Evolutionary conservation across 1,139 yeast genomes (phyloP).

Genomic region (Protomyces macrosporus): DNA sequence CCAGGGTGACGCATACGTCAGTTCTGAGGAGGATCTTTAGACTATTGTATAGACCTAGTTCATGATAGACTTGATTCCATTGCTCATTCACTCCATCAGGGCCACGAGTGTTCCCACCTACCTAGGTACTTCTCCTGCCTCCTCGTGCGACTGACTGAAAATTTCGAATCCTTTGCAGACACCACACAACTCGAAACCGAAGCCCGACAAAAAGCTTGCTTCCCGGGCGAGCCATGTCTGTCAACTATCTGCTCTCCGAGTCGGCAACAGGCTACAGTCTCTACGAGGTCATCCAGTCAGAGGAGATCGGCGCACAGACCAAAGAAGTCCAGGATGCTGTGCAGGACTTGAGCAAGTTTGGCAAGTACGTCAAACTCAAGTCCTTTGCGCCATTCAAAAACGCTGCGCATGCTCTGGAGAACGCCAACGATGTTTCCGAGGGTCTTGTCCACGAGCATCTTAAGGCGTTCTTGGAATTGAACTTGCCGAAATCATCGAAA

Average conservation of each 20-base stretch:
- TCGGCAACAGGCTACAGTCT: conserved; percentile 98
- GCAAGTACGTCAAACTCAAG: conserved; percentile 87
- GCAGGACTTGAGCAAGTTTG: conserved; percentile 78
- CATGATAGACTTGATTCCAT: too few species aligned
- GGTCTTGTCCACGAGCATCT: conserved; percentile 91
- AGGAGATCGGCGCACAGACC: conserved; percentile 83
- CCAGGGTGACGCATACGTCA: conserved; percentile 91
- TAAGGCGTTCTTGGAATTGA: conserved; percentile 81
- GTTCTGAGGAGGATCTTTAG: conserved; percentile 71
- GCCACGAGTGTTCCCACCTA: too few species aligned
- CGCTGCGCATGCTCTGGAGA: conserved; percentile 97
- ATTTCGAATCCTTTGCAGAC: too few species aligned
- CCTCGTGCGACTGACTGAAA: too few species aligned
- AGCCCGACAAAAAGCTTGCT: too few species aligned
- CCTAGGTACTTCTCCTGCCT: too few species aligned
- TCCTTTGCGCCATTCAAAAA: conserved; percentile 92
- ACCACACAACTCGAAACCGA: too few species aligned
- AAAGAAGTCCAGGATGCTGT: conserved; percentile 93
- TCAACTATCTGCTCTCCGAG: conserved; percentile 63
- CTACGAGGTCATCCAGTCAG: conserved; percentile 82
- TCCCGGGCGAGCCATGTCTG: conserved; percentile 2
- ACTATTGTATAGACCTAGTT: not conserved
- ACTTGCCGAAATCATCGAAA: conserved; percentile 78
- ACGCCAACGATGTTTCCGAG: conserved; percentile 95
- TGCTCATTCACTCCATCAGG: too few species aligned